phyloP scores from a whole-genome alignment of 2,329 filamentous ascomycete species.

The Pestalotiopsis sp. region DNA sequence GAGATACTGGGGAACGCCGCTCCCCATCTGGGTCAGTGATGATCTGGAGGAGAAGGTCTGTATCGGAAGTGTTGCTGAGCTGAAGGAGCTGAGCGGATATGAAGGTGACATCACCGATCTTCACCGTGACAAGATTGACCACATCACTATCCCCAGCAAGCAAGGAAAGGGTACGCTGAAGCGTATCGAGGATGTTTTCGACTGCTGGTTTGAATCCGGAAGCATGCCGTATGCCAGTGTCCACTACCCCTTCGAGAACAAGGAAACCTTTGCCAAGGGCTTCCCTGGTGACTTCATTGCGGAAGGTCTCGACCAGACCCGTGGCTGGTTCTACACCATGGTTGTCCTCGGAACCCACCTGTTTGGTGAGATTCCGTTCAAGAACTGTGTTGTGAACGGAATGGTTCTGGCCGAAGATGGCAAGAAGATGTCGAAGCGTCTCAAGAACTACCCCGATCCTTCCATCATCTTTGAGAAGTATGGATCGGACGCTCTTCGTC shows the following conservation, averaged over 20 bases:
- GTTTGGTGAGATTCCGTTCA: constrained; percentile 83
- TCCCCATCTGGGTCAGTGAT: constrained; percentile 90
- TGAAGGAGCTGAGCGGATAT: constrained; percentile 86
- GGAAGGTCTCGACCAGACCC: constrained; percentile 89
- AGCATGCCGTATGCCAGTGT: constrained; percentile 93
- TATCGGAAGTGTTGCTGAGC: constrained; percentile 80
- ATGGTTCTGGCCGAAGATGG: constrained; percentile 93
- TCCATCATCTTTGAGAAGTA: constrained; percentile 81
- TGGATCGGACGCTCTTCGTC: constrained; percentile 86
- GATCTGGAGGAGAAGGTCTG: constrained; percentile 87
- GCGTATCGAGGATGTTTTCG: constrained; percentile 87
- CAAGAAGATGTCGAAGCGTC: constrained; percentile 97
- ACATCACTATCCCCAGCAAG: constrained; percentile 91
- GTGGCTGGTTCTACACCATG: constrained; percentile 96
- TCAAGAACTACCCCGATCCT: constrained; percentile 96
- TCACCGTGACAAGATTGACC: constrained; percentile 89
- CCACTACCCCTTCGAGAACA: constrained; percentile 92
- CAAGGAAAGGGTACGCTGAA: constrained; percentile 82
- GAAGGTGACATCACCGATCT: constrained; percentile 82
- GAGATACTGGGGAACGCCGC: constrained; percentile 92
- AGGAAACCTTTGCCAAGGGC: constrained; percentile 75
- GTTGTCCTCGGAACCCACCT: constrained; percentile 87
- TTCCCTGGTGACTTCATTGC: constrained; percentile 96
- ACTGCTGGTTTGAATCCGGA: constrained; percentile 97
- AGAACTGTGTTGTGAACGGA: constrained; percentile 96